These are phyloP conservation scores for Hamigera avellanea DNA, from an alignment of 495 filamentous ascomycete species.

Conservation along the genomic window DNA sequence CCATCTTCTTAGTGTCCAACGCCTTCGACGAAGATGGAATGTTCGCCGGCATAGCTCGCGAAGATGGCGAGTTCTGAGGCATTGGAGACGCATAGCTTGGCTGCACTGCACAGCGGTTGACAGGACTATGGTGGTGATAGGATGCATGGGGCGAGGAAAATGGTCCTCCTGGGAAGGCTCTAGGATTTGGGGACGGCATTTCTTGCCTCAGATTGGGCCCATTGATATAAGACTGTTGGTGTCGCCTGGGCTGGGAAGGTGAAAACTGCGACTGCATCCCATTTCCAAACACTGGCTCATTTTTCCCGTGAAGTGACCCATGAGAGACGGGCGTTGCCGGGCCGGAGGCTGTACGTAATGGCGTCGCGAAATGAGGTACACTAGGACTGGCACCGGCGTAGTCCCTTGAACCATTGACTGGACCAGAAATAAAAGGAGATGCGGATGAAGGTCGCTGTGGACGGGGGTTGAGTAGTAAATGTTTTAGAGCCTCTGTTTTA, in stretches of 20 bases:
- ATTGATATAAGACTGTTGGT: conserved; percentile 10
- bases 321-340: conserved; percentile 17
- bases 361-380: conserved; percentile 26
- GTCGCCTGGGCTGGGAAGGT: conserved; percentile 7
- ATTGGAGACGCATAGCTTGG: conserved; percentile 12
- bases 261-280: conserved; percentile 6
- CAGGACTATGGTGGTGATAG: conserved; percentile 5
- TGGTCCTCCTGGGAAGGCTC: conserved; percentile 2
- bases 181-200: conserved; percentile 8
- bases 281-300: conserved; percentile 6
- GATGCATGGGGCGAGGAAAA: conserved; percentile 3
- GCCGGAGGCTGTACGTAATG: conserved; percentile 25
- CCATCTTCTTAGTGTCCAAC: conserved; percentile 35
- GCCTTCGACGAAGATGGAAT: conserved; percentile 16
- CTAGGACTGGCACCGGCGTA: conserved; percentile 9
- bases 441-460: conserved; percentile 27
- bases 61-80: conserved; percentile 12
- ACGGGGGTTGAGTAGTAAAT: conserved; percentile 33
- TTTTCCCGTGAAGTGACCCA: conserved; percentile 5
- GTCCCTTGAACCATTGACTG: conserved; percentile 5
- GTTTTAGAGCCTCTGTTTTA: conserved; percentile 37
- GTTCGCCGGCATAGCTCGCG: conserved; percentile 13
- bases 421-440: conserved; percentile 9
- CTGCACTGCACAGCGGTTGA: conserved; percentile 4
- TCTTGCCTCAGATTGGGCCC: conserved; percentile 17